These are phyloP conservation scores for Pseudonitzschia multiseries DNA, from an alignment of 108 stramenopile genomes.

Conservation along the genomic window DNA sequence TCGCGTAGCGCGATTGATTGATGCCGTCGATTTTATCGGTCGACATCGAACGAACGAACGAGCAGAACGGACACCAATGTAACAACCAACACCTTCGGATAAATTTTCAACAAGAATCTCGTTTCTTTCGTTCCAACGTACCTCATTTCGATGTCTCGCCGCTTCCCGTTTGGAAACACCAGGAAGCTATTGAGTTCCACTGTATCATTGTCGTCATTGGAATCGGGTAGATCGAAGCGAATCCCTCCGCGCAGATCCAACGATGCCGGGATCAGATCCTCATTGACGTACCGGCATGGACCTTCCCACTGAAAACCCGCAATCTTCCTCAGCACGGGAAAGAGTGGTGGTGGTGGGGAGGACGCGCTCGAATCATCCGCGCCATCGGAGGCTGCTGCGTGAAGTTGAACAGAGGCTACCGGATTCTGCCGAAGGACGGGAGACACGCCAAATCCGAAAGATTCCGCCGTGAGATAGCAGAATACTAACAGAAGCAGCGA, in stretches of 20 bases:
- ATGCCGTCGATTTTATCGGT: no score
- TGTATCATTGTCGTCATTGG: slow-evolving; percentile 13
- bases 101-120: no score
- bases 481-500: neutral
- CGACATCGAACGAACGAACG: neutral
- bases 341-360: neutral
- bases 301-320: slow-evolving; percentile 29
- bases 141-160: slow-evolving; percentile 11
- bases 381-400: no score
- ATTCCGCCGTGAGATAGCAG: neutral
- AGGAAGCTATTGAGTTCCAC: neutral
- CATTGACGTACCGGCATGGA: slow-evolving; percentile 28
- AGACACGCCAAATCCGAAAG: neutral
- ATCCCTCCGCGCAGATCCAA: slow-evolving; percentile 29
- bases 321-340: slow-evolving; percentile 34
- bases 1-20: no score
- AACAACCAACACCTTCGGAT: no score
- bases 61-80: no score
- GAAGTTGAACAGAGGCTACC: no score
- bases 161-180: slow-evolving; percentile 2
- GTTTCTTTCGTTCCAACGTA: neutral
- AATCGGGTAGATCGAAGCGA: slow-evolving; percentile 21
- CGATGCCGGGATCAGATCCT: slow-evolving; percentile 15
- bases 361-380: neutral
- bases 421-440: neutral